These are phyloP conservation scores for Chrysoporthe puriensis DNA, from an alignment of 2,329 filamentous ascomycete species.

Conservation along the genomic window DNA sequence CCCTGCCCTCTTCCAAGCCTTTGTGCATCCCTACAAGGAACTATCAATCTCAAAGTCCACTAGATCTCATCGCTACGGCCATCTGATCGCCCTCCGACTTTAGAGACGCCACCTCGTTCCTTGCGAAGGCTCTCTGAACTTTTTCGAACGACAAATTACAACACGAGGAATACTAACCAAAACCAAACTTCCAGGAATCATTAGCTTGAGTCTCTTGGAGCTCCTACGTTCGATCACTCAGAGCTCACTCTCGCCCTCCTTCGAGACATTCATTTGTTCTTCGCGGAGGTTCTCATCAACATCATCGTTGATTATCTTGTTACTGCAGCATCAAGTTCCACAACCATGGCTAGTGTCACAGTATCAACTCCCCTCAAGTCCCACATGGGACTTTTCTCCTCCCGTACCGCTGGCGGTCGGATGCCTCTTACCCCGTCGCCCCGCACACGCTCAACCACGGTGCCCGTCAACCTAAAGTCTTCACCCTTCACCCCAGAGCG, in stretches of 20 bases:
- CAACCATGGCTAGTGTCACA: conserved; percentile 75
- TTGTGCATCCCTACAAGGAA: conserved; percentile 34
- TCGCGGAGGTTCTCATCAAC: conserved; percentile 44
- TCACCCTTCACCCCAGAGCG: conserved; percentile 80
- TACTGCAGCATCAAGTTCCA: conserved; percentile 36
- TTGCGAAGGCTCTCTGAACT: conserved; percentile 48
- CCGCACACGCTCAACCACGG: conserved; percentile 59
- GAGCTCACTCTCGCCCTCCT: conserved; percentile 42
- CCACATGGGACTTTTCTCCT: conserved; percentile 89
- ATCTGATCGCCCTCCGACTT: conserved; percentile 55
- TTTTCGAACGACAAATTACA: conserved; percentile 47
- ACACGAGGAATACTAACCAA: conserved; percentile 48
- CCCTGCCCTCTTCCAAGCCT: conserved; percentile 34
- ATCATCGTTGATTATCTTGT: conserved; percentile 34
- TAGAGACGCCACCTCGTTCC: conserved; percentile 41
- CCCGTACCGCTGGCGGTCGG: conserved; percentile 90
- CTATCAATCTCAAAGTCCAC: conserved; percentile 41
- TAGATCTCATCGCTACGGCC: conserved; percentile 55
- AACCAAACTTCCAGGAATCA: conserved; percentile 54
- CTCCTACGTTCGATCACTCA: conserved; percentile 49
- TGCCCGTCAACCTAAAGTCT: conserved; percentile 59
- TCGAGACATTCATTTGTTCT: conserved; percentile 53
- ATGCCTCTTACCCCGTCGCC: conserved; percentile 95
- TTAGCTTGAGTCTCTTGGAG: conserved; percentile 64
- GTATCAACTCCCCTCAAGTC: conserved; percentile 94